Conservation (phyloP, 495 filamentous ascomycete genomes). For the Astrothelium subdiscretum region DNA sequence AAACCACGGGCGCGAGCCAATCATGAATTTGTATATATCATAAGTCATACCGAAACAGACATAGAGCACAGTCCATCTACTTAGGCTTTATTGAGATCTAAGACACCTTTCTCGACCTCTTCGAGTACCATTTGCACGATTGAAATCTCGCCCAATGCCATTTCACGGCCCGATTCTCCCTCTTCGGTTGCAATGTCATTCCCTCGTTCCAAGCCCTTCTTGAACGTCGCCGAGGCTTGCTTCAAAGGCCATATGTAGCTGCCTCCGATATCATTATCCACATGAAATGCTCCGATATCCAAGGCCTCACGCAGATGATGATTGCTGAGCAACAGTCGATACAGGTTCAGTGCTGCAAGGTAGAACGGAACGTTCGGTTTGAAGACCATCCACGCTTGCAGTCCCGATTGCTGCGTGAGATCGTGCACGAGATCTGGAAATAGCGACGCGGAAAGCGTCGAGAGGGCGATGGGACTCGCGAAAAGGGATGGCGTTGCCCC, state of each 20-base stretch:
- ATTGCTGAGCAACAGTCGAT: slow-evolving; percentile 37
- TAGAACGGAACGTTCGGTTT: slow-evolving; percentile 34
- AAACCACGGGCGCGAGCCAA: background rate
- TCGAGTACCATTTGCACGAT: slow-evolving; percentile 3
- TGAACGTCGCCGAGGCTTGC: slow-evolving; percentile 32
- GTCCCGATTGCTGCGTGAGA: slow-evolving; percentile 19
- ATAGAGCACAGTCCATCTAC: background rate
- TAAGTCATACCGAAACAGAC: background rate
- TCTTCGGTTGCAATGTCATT: slow-evolving; percentile 22
- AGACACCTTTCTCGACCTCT: background rate
- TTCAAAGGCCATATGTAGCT: slow-evolving; percentile 41
- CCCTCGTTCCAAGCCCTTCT: slow-evolving; percentile 21
- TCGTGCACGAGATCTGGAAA: slow-evolving; percentile 32
- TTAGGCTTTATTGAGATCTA: background rate
- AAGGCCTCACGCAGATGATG: slow-evolving; percentile 38
- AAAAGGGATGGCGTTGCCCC: slow-evolving; percentile 38
- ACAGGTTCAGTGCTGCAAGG: slow-evolving; percentile 41
- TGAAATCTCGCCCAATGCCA: slow-evolving; percentile 6
- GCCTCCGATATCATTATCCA: slow-evolving; percentile 24
- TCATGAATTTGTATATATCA: background rate
- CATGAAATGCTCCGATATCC: slow-evolving; percentile 36
- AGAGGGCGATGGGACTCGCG: slow-evolving; percentile 37
- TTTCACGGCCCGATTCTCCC: slow-evolving; percentile 2
- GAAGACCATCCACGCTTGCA: slow-evolving; percentile 31
- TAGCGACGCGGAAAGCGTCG: slow-evolving; percentile 37